phyloP scores from a whole-genome alignment of 2,329 filamentous ascomycete genomes.

The Aspergillus nomiae region DNA sequence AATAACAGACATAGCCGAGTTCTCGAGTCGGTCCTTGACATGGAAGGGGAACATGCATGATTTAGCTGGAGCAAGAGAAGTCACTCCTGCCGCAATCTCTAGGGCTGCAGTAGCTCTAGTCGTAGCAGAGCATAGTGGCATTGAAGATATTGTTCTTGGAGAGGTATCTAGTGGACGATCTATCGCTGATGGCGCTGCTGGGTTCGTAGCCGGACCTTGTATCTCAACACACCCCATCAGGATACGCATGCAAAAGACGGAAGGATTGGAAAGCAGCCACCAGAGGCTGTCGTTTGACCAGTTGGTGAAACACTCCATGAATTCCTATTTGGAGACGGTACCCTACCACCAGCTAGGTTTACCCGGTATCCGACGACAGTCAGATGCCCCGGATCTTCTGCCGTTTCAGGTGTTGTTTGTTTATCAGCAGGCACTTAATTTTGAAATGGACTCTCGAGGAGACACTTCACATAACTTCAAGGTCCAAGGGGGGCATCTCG shows the following conservation, averaged over 20 bases:
- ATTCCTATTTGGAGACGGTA: neutral
- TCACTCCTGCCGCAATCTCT: neutral
- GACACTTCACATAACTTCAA: neutral
- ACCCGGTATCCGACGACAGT: neutral
- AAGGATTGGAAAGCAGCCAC: neutral
- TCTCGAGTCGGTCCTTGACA: neutral
- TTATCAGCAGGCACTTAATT: neutral
- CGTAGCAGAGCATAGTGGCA: neutral
- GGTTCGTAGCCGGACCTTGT: neutral
- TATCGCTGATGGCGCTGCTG: neutral
- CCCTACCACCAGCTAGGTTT: neutral
- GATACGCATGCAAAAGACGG: neutral
- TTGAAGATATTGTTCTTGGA: neutral
- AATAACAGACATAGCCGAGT: neutral
- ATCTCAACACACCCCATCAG: neutral
- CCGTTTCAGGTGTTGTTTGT: neutral
- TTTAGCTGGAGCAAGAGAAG: neutral
- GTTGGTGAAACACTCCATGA: neutral
- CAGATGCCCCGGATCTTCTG: neutral
- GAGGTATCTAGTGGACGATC: neutral
- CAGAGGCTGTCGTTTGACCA: neutral
- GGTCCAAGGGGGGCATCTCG: neutral
- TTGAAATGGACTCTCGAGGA: neutral
- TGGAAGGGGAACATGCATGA: neutral
- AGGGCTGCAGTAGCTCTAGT: neutral